Conservation (phyloP, 2,329 filamentous ascomycete genomes). For the Apiospora koreana region DNA sequence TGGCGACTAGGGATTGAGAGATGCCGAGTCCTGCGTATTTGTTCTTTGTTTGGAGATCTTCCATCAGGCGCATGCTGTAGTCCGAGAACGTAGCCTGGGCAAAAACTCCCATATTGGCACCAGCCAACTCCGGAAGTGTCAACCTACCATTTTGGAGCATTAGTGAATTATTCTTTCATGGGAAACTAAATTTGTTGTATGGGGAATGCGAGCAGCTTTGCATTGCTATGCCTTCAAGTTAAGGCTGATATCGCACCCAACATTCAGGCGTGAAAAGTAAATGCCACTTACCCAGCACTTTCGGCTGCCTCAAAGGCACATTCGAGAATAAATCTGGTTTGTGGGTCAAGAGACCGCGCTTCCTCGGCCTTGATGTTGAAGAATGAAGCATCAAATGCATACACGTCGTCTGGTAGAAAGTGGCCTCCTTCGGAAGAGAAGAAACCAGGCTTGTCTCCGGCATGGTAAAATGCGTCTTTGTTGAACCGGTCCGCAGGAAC, state of each 20-base stretch:
- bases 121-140: constrained; percentile 13
- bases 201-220: too few relatives aligned
- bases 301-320: constrained; percentile 32
- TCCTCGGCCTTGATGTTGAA: constrained; percentile 38
- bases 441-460: constrained; percentile 31
- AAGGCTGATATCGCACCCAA: too few relatives aligned
- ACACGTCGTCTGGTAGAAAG: constrained; percentile 31
- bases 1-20: constrained; percentile 35
- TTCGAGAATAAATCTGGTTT: constrained; percentile 31
- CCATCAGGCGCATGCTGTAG: constrained; percentile 14
- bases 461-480: constrained; percentile 32
- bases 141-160: not conserved
- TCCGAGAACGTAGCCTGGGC: constrained; percentile 6
- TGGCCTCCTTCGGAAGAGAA: constrained; percentile 34
- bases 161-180: not conserved
- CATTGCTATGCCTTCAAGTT: too few relatives aligned
- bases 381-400: constrained; percentile 34
- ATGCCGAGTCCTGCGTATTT: constrained; percentile 23
- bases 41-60: constrained; percentile 13
- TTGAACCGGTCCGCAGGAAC: constrained; percentile 6
- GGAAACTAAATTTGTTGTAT: too few relatives aligned
- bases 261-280: too few relatives aligned
- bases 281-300: constrained; percentile 13
- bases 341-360: constrained; percentile 36
- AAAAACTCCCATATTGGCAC: constrained; percentile 17